Evolutionary conservation across 345 rosid species (phyloP).

Genomic region (Eucalyptus dawsonii): DNA sequence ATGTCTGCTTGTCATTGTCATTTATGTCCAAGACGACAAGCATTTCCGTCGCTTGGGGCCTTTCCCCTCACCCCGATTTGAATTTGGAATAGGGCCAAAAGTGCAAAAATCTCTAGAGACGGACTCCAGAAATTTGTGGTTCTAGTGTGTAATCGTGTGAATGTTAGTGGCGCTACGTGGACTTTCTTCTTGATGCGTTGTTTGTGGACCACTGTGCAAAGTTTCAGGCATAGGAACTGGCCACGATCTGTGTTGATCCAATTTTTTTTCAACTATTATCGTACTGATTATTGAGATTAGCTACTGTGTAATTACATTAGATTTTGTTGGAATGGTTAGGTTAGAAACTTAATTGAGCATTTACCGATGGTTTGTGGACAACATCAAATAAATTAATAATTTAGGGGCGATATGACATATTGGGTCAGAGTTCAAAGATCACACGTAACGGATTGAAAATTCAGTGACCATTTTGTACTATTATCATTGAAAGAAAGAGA

Average conservation of each 20-base stretch:
- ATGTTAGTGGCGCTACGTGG: background rate
- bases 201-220: background rate
- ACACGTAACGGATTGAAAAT: background rate
- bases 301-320: background rate
- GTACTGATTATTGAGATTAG: background rate
- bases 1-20: background rate
- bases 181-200: background rate
- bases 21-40: background rate
- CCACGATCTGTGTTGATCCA: background rate
- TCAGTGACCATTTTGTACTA: fast-evolving
- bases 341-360: background rate
- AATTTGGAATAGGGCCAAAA: background rate
- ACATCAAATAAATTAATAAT: background rate
- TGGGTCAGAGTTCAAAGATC: background rate
- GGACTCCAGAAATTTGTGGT: background rate
- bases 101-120: background rate
- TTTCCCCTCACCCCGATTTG: background rate
- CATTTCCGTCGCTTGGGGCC: background rate
- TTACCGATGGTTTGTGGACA: background rate
- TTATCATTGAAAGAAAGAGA: background rate
- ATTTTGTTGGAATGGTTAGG: background rate
- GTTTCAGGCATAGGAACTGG: background rate
- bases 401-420: background rate
- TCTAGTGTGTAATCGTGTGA: background rate
- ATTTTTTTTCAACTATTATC: background rate